Percentiles rank a stretch among this genome's conserved stretches.
phyloP scores from a whole-genome alignment of 2,329 filamentous ascomycete genomes.

The Monosporascus cannonballus region DNA sequence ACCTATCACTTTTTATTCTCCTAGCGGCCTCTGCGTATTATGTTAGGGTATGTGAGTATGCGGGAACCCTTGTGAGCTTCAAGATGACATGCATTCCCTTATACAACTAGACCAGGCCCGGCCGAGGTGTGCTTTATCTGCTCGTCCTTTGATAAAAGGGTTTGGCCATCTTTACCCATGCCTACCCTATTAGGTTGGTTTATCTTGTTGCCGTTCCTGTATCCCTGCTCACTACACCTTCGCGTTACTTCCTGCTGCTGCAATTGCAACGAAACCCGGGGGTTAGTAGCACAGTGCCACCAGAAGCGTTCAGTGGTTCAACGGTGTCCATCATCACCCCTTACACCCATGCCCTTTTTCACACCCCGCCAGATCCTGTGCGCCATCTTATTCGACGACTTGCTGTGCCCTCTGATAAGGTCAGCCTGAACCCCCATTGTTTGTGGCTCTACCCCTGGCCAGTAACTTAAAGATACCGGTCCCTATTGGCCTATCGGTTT shows the following conservation, averaged over 20 bases:
- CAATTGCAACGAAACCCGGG: not conserved
- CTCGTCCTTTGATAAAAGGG: no score
- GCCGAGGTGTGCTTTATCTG: no score
- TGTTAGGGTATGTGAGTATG: no score
- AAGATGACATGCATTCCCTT: no score
- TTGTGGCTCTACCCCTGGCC: constrained; percentile 4
- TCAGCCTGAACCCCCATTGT: constrained; percentile 1
- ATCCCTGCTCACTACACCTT: not conserved
- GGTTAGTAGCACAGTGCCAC: not conserved
- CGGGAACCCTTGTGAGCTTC: no score
- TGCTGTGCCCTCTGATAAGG: not conserved
- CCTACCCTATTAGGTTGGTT: not conserved
- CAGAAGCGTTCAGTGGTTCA: not conserved
- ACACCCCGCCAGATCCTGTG: not conserved
- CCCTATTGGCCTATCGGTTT: constrained; percentile 23
- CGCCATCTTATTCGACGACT: not conserved
- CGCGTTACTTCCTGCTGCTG: not conserved
- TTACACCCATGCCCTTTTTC: not conserved
- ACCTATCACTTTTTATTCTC: no score
- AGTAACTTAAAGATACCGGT: constrained; percentile 17
- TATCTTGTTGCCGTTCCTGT: not conserved
- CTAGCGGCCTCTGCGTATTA: no score
- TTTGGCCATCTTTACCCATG: not conserved
- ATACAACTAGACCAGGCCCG: no score
- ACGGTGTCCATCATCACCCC: not conserved